Percentiles rank a stretch among this genome's conserved stretches.
phyloP scores from a whole-genome alignment of 2,329 filamentous ascomycete species.

The Huntiella abstrusa region DNA sequence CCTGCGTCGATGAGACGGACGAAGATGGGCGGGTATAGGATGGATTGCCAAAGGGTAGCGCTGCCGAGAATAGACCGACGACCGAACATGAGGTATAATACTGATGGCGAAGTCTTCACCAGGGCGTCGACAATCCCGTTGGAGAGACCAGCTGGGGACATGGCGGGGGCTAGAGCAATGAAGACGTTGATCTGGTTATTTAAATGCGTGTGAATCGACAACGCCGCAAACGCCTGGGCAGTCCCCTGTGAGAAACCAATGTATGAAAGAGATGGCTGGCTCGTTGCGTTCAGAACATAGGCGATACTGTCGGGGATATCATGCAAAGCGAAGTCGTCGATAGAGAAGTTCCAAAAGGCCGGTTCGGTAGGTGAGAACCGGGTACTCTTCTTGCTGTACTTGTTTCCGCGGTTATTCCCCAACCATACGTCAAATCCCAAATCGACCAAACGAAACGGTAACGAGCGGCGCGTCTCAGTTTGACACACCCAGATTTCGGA shows the following conservation, averaged over 20 bases:
- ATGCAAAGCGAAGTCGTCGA: conserved; percentile 94
- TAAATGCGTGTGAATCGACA: conserved; percentile 79
- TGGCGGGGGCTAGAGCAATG: conserved; percentile 85
- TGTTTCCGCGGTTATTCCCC: conserved; percentile 95
- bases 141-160: conserved; percentile 80
- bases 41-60: conserved; percentile 91
- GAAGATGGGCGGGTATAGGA: conserved; percentile 88
- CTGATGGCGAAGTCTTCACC: conserved; percentile 80
- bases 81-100: conserved; percentile 84
- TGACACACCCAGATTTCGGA: conserved; percentile 95
- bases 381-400: conserved; percentile 92
- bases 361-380: conserved; percentile 52
- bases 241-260: conserved; percentile 96
- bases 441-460: conserved; percentile 80
- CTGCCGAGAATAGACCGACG: conserved; percentile 79
- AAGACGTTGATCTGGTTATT: conserved; percentile 93
- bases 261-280: conserved; percentile 72
- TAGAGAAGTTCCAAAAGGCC: conserved; percentile 93
- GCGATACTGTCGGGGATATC: conserved; percentile 90
- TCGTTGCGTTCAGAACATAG: conserved; percentile 73
- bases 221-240: conserved; percentile 82
- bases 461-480: conserved; percentile 66
- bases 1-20: conserved; percentile 70
- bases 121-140: conserved; percentile 85
- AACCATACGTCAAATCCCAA: conserved; percentile 93